Conservation (phyloP, 192 early-diverging fungal species). For the Gaertneriomyces sp. region DNA sequence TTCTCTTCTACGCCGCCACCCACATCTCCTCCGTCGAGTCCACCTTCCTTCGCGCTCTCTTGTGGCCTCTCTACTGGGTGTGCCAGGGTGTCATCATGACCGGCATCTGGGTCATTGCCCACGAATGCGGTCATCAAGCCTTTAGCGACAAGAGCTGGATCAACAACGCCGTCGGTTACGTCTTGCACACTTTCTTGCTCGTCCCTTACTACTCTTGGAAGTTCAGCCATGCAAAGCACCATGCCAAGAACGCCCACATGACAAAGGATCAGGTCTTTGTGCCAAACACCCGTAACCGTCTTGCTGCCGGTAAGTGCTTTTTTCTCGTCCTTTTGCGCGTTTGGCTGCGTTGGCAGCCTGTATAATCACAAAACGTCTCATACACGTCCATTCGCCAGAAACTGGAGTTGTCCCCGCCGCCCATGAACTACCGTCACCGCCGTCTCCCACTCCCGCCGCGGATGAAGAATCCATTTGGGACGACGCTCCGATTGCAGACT, state of each 20-base stretch:
- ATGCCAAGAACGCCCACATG: constrained; percentile 88
- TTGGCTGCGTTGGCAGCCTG: too few species aligned
- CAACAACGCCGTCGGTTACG: constrained; percentile 83
- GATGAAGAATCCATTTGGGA: constrained; percentile 55
- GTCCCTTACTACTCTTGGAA: constrained; percentile 95
- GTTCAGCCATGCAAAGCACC: constrained; percentile 78
- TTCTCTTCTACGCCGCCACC: constrained; percentile 67
- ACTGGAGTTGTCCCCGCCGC: too few species aligned
- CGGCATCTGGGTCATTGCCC: constrained; percentile 77
- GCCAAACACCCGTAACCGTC: constrained; percentile 44
- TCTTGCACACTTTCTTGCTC: constrained; percentile 84
- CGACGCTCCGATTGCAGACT: constrained; percentile 66
- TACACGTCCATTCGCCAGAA: too few species aligned
- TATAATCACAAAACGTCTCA: too few species aligned
- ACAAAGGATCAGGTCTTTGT: constrained; percentile 94
- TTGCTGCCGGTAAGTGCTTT: too few species aligned
- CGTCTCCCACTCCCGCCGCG: too few species aligned
- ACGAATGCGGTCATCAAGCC: constrained; percentile 89
- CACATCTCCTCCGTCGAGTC: constrained; percentile 17
- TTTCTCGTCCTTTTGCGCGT: too few species aligned
- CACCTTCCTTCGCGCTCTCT: constrained; percentile 15
- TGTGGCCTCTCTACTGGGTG: constrained; percentile 82
- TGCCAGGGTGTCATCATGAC: constrained; percentile 79
- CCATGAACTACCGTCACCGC: too few species aligned
- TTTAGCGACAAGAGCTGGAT: constrained; percentile 83